These are phyloP conservation scores for Dillenia turbinata DNA, from an alignment of 164 flowering plant genomes.

Conservation along the genomic window DNA sequence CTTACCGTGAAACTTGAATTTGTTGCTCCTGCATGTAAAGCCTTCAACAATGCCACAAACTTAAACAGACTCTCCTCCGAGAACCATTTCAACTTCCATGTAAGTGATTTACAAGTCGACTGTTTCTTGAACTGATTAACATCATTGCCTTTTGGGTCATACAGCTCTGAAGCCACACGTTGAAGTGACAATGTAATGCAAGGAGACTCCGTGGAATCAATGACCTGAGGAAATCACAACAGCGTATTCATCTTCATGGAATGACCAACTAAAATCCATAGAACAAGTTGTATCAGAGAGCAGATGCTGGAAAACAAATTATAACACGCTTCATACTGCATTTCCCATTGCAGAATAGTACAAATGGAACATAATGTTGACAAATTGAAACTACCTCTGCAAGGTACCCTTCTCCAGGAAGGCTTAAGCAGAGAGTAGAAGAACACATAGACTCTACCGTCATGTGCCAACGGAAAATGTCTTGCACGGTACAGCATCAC, in stretches of 20 bases:
- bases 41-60: slow-evolving; percentile 58
- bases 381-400: too few relatives aligned
- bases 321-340: not conserved
- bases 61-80: slow-evolving; percentile 48
- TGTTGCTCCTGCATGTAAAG: slow-evolving; percentile 40
- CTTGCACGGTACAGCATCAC: too few relatives aligned
- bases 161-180: slow-evolving; percentile 11
- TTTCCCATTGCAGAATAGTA: too few relatives aligned
- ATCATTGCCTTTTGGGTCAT: not conserved
- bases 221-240: slow-evolving; percentile 33
- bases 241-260: too few relatives aligned
- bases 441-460: too few relatives aligned
- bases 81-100: slow-evolving; percentile 68
- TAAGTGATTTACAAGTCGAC: slow-evolving; percentile 13
- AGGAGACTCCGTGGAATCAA: slow-evolving; percentile 33
- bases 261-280: too few relatives aligned
- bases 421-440: too few relatives aligned
- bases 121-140: slow-evolving; percentile 6
- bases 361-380: too few relatives aligned
- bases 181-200: slow-evolving; percentile 42
- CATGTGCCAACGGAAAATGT: too few relatives aligned
- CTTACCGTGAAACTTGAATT: slow-evolving; percentile 34
- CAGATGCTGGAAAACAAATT: not conserved
- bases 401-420: too few relatives aligned
- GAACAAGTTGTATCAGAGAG: not conserved